These are phyloP conservation scores for Dactylellina parvicollis DNA, from an alignment of 2,329 filamentous ascomycete species.

Conservation along the genomic window DNA sequence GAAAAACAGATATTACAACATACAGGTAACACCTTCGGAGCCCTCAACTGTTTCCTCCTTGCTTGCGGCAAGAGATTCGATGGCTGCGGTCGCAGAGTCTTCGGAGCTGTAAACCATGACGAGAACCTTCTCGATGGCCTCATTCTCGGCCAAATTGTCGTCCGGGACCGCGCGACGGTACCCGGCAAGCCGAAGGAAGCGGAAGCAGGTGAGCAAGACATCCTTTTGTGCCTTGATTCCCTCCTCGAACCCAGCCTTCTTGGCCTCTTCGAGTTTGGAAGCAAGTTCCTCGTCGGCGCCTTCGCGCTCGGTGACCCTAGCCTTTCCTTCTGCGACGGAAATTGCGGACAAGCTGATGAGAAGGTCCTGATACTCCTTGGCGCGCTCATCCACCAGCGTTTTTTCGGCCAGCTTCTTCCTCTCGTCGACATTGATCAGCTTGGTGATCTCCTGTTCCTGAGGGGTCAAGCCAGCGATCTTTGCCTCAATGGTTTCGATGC, in stretches of 20 bases:
- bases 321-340: constrained; percentile 68
- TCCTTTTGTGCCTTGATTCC: constrained; percentile 65
- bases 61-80: constrained; percentile 80
- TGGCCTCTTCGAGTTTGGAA: constrained; percentile 64
- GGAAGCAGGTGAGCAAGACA: constrained; percentile 76
- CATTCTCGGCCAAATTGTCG: constrained; percentile 76
- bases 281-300: constrained; percentile 68
- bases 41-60: constrained; percentile 73
- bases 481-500: constrained; percentile 57
- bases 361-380: constrained; percentile 56
- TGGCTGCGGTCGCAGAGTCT: constrained; percentile 76
- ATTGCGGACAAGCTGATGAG: constrained; percentile 53
- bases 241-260: constrained; percentile 65
- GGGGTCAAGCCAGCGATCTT: constrained; percentile 57
- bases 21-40: constrained; percentile 75
- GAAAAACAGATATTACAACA: constrained; percentile 62
- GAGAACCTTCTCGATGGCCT: constrained; percentile 81
- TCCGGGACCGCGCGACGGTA: constrained; percentile 75
- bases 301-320: constrained; percentile 67
- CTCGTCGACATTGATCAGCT: constrained; percentile 57
- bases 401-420: constrained; percentile 57
- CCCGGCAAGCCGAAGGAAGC: constrained; percentile 82
- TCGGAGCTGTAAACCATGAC: constrained; percentile 82
- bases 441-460: constrained; percentile 56
- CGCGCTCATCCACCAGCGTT: constrained; percentile 55